A percentile compares a stretch with the other conserved stretches of the same genome.
Evolutionary conservation across 495 filamentous ascomycete genomes (phyloP).

Genomic region (Extremus antarcticus): DNA sequence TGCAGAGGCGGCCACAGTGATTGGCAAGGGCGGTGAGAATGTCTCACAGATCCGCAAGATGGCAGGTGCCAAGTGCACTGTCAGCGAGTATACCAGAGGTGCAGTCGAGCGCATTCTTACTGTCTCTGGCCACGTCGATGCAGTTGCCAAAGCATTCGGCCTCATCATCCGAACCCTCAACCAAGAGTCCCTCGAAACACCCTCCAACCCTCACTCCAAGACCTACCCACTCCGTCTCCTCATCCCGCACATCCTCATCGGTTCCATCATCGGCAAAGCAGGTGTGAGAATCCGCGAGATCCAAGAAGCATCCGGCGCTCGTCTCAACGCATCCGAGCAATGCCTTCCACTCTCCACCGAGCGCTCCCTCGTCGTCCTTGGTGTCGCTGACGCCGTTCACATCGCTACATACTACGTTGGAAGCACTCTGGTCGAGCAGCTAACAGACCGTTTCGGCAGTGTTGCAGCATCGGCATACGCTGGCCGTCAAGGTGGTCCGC

Average conservation of each 20-base stretch:
- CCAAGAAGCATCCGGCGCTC: conserved; percentile 91
- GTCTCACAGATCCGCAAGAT: conserved; percentile 85
- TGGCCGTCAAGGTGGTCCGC: conserved; percentile 84
- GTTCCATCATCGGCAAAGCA: conserved; percentile 95
- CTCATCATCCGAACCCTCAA: conserved; percentile 96
- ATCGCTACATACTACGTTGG: conserved; percentile 98
- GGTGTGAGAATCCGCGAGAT: conserved; percentile 95
- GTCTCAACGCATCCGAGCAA: conserved; percentile 90
- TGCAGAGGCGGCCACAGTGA: conserved; percentile 91
- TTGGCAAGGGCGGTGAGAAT: conserved; percentile 97
- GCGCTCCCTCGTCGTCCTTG: conserved; percentile 70
- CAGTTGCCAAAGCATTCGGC: conserved; percentile 95
- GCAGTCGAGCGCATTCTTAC: conserved; percentile 95
- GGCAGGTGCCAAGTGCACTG: conserved; percentile 93
- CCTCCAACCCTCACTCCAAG: conserved; percentile 87
- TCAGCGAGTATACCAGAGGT: conserved; percentile 93
- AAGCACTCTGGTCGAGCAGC: conserved; percentile 87
- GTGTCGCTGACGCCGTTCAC: conserved; percentile 64
- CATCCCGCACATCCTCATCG: conserved; percentile 92
- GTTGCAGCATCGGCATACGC: conserved; percentile 95
- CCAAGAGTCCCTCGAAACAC: conserved; percentile 76
- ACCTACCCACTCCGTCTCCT: conserved; percentile 93
- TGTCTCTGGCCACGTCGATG: conserved; percentile 89
- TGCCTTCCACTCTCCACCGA: conserved; percentile 90
- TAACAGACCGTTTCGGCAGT: conserved; percentile 90